phyloP scores from a whole-genome alignment of 495 filamentous ascomycete genomes.

The Talaromyces liani region DNA sequence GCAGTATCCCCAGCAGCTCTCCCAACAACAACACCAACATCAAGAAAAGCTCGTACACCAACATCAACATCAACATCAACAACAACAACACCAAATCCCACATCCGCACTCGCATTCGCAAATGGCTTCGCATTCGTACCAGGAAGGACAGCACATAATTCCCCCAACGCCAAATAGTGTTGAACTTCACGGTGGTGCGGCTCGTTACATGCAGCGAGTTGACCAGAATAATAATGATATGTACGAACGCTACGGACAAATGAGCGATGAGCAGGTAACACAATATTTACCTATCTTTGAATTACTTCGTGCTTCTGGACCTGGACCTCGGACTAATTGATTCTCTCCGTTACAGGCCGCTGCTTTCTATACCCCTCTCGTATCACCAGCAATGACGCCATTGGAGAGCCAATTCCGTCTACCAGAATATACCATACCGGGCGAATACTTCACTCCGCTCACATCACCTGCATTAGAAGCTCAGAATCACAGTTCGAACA shows the following conservation, averaged over 20 bases:
- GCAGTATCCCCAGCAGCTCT: slow-evolving; percentile 9
- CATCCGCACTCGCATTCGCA: slow-evolving; percentile 48
- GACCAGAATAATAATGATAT: slow-evolving; percentile 53
- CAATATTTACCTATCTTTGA: not conserved
- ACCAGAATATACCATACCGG: slow-evolving; percentile 71
- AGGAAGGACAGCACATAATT: slow-evolving; percentile 56
- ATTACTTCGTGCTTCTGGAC: not conserved
- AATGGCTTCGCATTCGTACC: slow-evolving; percentile 32
- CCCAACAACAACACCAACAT: slow-evolving; percentile 8
- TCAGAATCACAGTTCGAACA: slow-evolving; percentile 49
- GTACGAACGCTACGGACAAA: slow-evolving; percentile 64
- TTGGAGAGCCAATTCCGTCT: slow-evolving; percentile 77
- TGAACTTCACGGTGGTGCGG: slow-evolving; percentile 68
- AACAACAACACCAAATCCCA: slow-evolving; percentile 10
- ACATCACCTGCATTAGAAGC: slow-evolving; percentile 87
- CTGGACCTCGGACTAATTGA: not conserved
- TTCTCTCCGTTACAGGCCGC: slow-evolving; percentile 7
- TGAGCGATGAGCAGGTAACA: slow-evolving; percentile 75
- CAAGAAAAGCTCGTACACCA: slow-evolving; percentile 1
- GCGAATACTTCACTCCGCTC: slow-evolving; percentile 90
- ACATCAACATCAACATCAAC: slow-evolving; percentile 19
- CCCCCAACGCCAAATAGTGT: slow-evolving; percentile 92
- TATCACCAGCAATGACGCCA: slow-evolving; percentile 91
- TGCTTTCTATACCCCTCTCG: slow-evolving; percentile 89
- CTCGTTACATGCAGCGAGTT: slow-evolving; percentile 53